Conservation (phyloP, 75 land plant genomes). For the Isoetes taiwanensis region DNA sequence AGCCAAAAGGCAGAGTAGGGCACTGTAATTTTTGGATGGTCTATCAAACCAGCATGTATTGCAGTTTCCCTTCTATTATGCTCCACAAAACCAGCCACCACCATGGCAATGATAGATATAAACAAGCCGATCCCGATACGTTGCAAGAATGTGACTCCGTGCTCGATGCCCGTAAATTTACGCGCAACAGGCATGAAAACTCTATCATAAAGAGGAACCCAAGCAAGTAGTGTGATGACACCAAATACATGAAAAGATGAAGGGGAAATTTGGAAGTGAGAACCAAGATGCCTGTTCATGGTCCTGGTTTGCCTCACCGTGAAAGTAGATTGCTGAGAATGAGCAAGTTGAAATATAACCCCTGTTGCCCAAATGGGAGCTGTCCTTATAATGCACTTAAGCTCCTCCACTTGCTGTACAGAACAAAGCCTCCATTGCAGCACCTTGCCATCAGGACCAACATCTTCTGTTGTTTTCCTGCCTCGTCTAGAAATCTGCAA, state of each 20-base stretch:
- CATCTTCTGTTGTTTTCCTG: no score
- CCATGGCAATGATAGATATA: constrained; percentile 1
- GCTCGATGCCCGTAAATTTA: not conserved
- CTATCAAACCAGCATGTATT: not conserved
- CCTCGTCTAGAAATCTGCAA: not conserved
- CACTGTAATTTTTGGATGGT: not conserved
- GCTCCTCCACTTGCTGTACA: constrained; percentile 4
- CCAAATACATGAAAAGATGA: not conserved
- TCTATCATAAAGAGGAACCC: not conserved
- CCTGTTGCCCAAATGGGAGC: constrained; percentile 1
- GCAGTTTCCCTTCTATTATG: not conserved
- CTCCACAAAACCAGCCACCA: not conserved
- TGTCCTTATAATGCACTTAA: not conserved
- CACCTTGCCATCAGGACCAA: not conserved
- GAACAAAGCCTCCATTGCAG: constrained; percentile 2
- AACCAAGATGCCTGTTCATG: not conserved
- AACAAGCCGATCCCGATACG: not conserved
- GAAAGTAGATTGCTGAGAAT: not conserved
- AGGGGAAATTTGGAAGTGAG: not conserved
- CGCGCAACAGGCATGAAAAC: not conserved
- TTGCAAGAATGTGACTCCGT: not conserved
- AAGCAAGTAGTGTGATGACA: not conserved
- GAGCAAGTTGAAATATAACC: not conserved
- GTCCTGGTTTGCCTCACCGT: not conserved
- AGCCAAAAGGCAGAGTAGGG: constrained; percentile 7